Base-by-base conservation (phyloP, 345 rosid genomes). In the Nephelium lappaceum region DNA sequence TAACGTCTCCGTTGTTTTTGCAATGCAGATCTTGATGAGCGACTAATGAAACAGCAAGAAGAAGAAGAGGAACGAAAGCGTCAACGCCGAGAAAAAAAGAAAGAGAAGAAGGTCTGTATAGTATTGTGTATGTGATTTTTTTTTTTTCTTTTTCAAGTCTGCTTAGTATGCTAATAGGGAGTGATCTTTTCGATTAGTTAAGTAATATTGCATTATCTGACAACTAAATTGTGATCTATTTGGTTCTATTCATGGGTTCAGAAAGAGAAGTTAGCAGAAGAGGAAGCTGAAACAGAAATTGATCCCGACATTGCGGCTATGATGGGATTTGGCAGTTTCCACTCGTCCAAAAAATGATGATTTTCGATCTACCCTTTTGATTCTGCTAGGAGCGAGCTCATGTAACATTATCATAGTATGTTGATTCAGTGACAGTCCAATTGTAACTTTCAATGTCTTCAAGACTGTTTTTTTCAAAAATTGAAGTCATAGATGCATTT, bases 281-380 rank as follows among this genome's bases (percentile, higher is more conserved):
- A 92, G 55, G 97, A 92, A 8, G 27, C 64, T 78, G 99, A 91
- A 81, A 86, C 88, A 11, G 98, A 96, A 74, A 84, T 88, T 45
- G 97, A 94, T 85, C 95, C 99, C 0, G 99, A 96, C 58, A 91
- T 95, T 80, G 99, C 99, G 61, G 95, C 95, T 71, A 78, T 92
- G 93, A 93, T 95, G 99, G 99, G 99, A 72, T 95, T 95, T 31
- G 98, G 98, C 2, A 97, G 99, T 65, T 95, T 95, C 78, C 85
- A 97, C 55, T 89, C 97, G 39, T 91, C 97, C 2, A 92, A 95
- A 81, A 90, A 91, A 72, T 93, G 84, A 87, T 6, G 60, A 36
- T 15, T 27, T 65, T 65, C 55, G n/a, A 15, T 36, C 66, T 18
- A 31, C 57, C 11, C 58, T 21, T 31, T 14, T 10, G 1, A 12